These are phyloP conservation scores for Trametes polyzona DNA, from an alignment of 1,284 basidiomycete species.

Conservation along the genomic window DNA sequence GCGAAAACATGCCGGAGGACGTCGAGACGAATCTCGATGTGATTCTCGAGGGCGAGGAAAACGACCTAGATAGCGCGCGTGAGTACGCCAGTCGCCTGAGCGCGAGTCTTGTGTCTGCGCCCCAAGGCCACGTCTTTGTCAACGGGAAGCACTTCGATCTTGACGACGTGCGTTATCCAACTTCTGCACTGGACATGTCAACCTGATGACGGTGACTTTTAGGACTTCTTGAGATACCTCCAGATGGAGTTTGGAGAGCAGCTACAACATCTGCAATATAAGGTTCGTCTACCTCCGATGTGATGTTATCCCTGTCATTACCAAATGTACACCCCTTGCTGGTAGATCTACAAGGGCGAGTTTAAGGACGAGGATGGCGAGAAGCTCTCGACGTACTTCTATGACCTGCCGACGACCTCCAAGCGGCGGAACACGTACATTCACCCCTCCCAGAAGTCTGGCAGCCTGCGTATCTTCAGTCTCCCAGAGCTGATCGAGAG, in stretches of 20 bases:
- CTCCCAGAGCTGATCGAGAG: slow-evolving; percentile 52
- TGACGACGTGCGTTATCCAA: slow-evolving; percentile 61
- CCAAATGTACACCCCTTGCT: too few species aligned
- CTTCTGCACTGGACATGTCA: neutral
- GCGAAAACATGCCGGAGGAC: slow-evolving; percentile 32
- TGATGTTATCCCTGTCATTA: too few species aligned
- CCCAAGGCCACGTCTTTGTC: slow-evolving; percentile 74
- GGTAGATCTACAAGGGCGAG: slow-evolving; percentile 65
- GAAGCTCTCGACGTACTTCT: slow-evolving; percentile 79
- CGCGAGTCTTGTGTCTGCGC: slow-evolving; percentile 40
- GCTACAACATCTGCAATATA: slow-evolving; percentile 72
- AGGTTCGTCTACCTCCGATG: slow-evolving; percentile 51
- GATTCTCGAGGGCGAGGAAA: slow-evolving; percentile 40
- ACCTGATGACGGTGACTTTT: slow-evolving; percentile 6
- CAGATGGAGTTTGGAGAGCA: slow-evolving; percentile 67
- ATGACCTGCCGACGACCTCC: slow-evolving; percentile 80
- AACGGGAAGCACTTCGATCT: slow-evolving; percentile 85
- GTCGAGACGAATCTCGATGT: slow-evolving; percentile 42
- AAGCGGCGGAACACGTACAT: slow-evolving; percentile 75
- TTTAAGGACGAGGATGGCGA: slow-evolving; percentile 60
- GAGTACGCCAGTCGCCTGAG: slow-evolving; percentile 61
- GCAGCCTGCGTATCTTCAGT: slow-evolving; percentile 53
- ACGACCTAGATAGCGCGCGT: slow-evolving; percentile 46
- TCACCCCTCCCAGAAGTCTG: slow-evolving; percentile 50
- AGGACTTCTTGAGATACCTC: slow-evolving; percentile 71